phyloP scores from a whole-genome alignment of 2,329 filamentous ascomycete genomes.

The Bimuria novae-zelandiae region DNA sequence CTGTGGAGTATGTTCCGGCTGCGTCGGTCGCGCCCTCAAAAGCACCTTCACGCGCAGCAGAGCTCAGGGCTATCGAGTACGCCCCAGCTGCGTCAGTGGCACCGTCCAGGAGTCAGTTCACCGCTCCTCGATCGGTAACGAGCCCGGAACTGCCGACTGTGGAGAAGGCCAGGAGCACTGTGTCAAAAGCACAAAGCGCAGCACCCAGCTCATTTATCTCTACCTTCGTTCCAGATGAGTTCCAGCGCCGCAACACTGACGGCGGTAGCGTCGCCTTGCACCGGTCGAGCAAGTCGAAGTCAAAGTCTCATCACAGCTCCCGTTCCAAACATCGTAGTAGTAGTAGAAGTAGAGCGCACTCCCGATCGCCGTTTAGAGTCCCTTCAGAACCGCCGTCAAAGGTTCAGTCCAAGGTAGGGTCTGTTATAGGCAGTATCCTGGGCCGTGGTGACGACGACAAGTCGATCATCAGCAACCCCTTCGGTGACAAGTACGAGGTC shows the following conservation, averaged over 20 bases:
- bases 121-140: constrained; percentile 35
- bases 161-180: constrained; percentile 25
- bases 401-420: constrained; percentile 33
- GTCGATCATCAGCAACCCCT: constrained; percentile 24
- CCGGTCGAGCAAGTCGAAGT: constrained; percentile 40
- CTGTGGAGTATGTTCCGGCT: constrained; percentile 34
- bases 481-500: constrained; percentile 45
- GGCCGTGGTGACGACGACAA: constrained; percentile 41
- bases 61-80: constrained; percentile 27
- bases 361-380: constrained; percentile 22
- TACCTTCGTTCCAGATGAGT: constrained; percentile 42
- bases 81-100: constrained; percentile 23
- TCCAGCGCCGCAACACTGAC: constrained; percentile 30
- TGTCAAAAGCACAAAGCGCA: constrained; percentile 26
- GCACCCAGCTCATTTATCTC: constrained; percentile 44
- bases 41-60: background rate
- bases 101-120: constrained; percentile 24
- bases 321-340: constrained; percentile 30
- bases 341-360: constrained; percentile 30
- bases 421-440: constrained; percentile 44
- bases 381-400: constrained; percentile 17
- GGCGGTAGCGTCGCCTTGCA: constrained; percentile 41
- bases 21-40: constrained; percentile 15
- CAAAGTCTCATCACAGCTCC: constrained; percentile 36
- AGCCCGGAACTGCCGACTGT: constrained; percentile 36